A percentile compares a stretch with the other conserved stretches of the same genome.
Evolutionary conservation across 2,329 filamentous ascomycete species (phyloP).

Genomic region (Penicillium digitatum): DNA sequence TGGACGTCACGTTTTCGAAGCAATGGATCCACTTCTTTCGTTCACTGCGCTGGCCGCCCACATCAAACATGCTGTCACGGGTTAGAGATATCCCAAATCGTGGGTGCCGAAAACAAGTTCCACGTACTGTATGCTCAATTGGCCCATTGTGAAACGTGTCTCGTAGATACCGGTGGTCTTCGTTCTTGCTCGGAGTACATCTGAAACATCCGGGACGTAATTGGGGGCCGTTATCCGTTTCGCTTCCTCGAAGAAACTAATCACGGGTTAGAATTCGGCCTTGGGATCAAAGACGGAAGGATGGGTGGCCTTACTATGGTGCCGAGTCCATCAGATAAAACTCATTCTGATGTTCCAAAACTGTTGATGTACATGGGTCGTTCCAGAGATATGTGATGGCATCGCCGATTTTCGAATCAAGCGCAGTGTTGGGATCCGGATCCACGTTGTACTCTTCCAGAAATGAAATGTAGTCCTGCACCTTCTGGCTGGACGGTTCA

Average conservation of each 20-base stretch:
- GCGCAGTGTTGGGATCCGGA: conserved; percentile 78
- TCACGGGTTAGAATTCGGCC: conserved; percentile 17
- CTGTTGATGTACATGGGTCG: conserved; percentile 73
- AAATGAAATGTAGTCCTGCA: conserved; percentile 71
- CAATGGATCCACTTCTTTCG: conserved; percentile 99
- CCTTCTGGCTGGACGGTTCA: conserved; percentile 67
- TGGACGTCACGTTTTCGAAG: conserved; percentile 98
- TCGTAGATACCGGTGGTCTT: conserved; percentile 99
- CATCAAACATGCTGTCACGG: conserved; percentile 86
- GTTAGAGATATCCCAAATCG: conserved; percentile 23
- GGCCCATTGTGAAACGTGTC: conserved; percentile 96
- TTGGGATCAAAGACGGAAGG: not conserved
- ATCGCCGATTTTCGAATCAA: conserved; percentile 74
- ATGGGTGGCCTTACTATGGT: conserved; percentile 70
- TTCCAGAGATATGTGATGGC: conserved; percentile 87
- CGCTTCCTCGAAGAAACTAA: conserved; percentile 93
- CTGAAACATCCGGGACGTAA: conserved; percentile 89
- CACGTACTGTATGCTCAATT: conserved; percentile 94
- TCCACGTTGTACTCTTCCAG: conserved; percentile 85
- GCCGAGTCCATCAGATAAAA: conserved; percentile 99
- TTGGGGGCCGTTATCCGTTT: conserved; percentile 75
- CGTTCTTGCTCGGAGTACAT: conserved; percentile 90
- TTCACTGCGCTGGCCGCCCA: conserved; percentile 93
- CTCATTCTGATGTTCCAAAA: conserved; percentile 92
- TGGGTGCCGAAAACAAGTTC: not conserved